A percentile compares a stretch with the other conserved stretches of the same genome.
These are phyloP conservation scores for Talaromyces pinophilus DNA, from an alignment of 2,329 filamentous ascomycete genomes.

Conservation along the genomic window DNA sequence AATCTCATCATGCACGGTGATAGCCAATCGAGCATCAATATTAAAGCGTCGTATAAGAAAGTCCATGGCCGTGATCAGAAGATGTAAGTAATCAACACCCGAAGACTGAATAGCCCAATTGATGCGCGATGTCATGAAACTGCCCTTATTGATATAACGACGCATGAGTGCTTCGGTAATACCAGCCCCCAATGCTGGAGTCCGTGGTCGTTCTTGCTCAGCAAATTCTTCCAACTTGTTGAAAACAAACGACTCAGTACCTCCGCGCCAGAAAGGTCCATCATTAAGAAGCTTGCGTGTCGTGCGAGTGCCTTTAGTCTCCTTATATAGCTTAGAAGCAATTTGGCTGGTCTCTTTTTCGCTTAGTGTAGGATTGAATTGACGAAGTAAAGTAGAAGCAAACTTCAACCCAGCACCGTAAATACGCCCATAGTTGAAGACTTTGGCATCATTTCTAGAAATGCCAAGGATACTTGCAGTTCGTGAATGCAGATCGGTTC, in stretches of 20 bases:
- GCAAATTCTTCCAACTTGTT: slow-evolving; percentile 98
- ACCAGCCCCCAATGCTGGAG: slow-evolving; percentile 87
- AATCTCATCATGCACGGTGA: slow-evolving; percentile 98
- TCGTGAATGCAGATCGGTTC: slow-evolving; percentile 91
- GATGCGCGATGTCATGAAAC: slow-evolving; percentile 92
- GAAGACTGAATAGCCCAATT: slow-evolving; percentile 99
- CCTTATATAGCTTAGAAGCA: slow-evolving; percentile 78
- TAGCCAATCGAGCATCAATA: slow-evolving; percentile 78
- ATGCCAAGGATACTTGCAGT: slow-evolving; percentile 92
- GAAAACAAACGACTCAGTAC: slow-evolving; percentile 96
- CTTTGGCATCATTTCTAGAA: slow-evolving; percentile 89
- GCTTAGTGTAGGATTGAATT: slow-evolving; percentile 85
- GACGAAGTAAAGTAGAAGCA: slow-evolving; percentile 81
- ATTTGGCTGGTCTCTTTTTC: slow-evolving; percentile 76
- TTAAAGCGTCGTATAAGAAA: slow-evolving; percentile 84
- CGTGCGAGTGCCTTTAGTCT: slow-evolving; percentile 88
- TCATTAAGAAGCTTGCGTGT: slow-evolving; percentile 70
- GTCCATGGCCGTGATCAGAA: slow-evolving; percentile 92
- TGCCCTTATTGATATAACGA: slow-evolving; percentile 81
- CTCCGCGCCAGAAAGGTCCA: slow-evolving; percentile 86
- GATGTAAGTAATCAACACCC: slow-evolving; percentile 93
- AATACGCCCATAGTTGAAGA: slow-evolving; percentile 98
- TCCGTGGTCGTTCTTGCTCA: slow-evolving; percentile 85
- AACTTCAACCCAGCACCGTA: slow-evolving; percentile 98
- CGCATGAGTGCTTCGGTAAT: slow-evolving; percentile 95